Base-by-base conservation (phyloP, 768 basidiomycete species). In the Pleurotus giganteus region DNA sequence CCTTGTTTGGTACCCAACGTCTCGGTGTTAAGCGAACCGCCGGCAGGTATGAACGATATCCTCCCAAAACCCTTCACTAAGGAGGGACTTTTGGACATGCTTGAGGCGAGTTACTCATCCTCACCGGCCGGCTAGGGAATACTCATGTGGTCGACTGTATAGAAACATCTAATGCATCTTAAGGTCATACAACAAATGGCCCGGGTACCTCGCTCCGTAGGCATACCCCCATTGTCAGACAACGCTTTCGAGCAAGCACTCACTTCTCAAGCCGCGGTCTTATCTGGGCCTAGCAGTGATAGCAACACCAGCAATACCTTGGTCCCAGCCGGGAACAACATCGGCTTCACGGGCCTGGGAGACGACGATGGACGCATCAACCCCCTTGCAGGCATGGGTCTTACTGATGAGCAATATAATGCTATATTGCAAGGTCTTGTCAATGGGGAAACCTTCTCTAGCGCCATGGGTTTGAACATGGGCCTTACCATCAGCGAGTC, bases 41-140 rank as follows among this genome's bases (percentile, higher is more conserved):
- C n/a, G 41, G 57, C 64, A 76, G 89, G 94, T 15, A 98, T 98
- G 95, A 98, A 95, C 69, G 95, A 98, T 71, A 89, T 97, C 55
- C 75, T 98, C 15, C 90, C 94, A 6, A 98, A 98, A 69, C 96
- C 96, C 2, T 98, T 98, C 73, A 96, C 91, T n/a, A 92, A 93
- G 68, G 86, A 94, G 65, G 89, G 90, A 13, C 74, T 98, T 27
- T 73, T 95, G 44, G 86, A 88, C 59, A 94, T 98, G 85, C 86
- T 98, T 58, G 96, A 98, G 74, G 90, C 91, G 51, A 24, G 65
- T 62, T 46, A 24, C 23, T 51, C 31, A 45, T 9, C 21, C 23
- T n/a, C 27, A 34, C 6, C 7, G 13, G n/a, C 34, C 21, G 26
- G 31, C 15, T 21, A 54, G 1, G 15, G 21, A 41, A 50, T 12